Evolutionary conservation across 176 grass and related monocot species (phyloP).

Genomic region (Metroxylon sagu): DNA sequence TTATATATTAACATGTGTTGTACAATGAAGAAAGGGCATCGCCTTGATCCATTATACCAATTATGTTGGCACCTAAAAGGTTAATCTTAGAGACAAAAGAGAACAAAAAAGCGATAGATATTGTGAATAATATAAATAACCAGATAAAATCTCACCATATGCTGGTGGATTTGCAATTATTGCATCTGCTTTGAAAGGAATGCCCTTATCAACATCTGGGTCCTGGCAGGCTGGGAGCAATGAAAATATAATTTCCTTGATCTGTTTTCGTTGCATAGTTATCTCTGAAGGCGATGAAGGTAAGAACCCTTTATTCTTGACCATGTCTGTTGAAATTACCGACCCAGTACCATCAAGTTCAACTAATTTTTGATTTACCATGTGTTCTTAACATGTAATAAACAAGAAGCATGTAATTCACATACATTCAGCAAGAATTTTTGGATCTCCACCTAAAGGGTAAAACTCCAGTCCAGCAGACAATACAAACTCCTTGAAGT

Average conservation of each 20-base stretch:
- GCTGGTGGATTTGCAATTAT: constrained; percentile 94
- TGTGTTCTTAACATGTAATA: neutral
- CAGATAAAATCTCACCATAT: constrained; percentile 54
- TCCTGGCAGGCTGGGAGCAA: constrained; percentile 68
- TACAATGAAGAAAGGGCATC: no score
- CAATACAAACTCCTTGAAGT: constrained; percentile 92
- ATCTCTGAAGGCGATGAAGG: constrained; percentile 89
- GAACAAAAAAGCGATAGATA: no score
- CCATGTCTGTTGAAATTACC: constrained; percentile 68
- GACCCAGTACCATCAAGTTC: neutral
- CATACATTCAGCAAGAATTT: constrained; percentile 86
- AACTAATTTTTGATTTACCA: neutral
- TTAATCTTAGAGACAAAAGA: no score
- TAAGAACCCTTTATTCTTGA: constrained; percentile 97
- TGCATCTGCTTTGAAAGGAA: constrained; percentile 73
- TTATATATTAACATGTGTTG: no score
- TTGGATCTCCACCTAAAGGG: constrained; percentile 87
- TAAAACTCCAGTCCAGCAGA: constrained; percentile 88
- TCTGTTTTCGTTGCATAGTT: constrained; percentile 85
- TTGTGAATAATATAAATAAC: neutral
- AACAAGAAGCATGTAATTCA: neutral
- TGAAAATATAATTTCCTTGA: constrained; percentile 93
- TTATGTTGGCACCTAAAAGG: no score
- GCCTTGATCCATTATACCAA: no score
- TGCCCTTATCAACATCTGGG: constrained; percentile 47